A percentile compares a stretch with the other conserved stretches of the same genome.
Evolutionary conservation across 257 asterid species (phyloP).

Genomic region (Solanum pinnatisectum): DNA sequence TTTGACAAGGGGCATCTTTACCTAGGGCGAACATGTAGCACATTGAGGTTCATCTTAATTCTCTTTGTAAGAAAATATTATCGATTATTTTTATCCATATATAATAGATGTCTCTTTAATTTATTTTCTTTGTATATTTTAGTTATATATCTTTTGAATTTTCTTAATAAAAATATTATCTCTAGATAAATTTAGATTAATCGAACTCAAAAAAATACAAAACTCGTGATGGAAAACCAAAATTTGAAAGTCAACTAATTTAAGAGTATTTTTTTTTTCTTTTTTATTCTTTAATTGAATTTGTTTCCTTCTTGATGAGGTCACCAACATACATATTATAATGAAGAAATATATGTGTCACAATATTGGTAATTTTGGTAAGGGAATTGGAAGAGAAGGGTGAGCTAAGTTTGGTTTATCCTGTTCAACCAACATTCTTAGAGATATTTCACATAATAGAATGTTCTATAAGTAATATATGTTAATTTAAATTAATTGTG

Average conservation of each 20-base stretch:
- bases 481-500: background rate
- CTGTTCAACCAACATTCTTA: slow-evolving; percentile 5
- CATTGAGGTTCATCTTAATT: background rate
- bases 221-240: background rate
- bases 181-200: background rate
- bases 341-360: background rate
- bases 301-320: background rate
- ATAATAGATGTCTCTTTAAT: background rate
- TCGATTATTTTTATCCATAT: background rate
- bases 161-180: background rate
- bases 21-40: background rate
- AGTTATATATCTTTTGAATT: background rate
- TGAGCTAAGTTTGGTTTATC: slow-evolving; percentile 9
- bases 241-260: background rate
- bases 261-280: background rate
- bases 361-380: background rate
- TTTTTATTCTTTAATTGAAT: background rate
- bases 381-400: background rate
- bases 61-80: background rate
- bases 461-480: background rate
- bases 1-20: background rate
- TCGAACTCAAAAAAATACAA: background rate
- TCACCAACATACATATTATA: slow-evolving; percentile 5
- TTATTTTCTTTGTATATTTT: background rate
- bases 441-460: background rate